phyloP scores from a whole-genome alignment of 352 stramenopile species.

The Peronospora belbahrii region DNA sequence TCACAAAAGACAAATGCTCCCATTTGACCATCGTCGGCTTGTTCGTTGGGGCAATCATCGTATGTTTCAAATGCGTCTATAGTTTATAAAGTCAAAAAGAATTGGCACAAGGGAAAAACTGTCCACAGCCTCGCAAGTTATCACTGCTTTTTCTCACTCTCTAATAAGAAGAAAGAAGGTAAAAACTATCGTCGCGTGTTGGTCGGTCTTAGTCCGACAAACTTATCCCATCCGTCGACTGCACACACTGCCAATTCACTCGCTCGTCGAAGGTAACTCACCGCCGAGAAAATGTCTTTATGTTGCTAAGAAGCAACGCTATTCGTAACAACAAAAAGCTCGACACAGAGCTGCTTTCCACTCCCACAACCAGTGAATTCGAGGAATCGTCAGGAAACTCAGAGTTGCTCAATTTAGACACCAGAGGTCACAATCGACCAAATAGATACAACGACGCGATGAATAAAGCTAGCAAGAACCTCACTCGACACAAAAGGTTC shows the following conservation, averaged over 20 bases:
- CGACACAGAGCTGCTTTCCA: slow-evolving; percentile 26
- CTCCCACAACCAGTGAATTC: slow-evolving; percentile 44
- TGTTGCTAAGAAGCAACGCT: slow-evolving; percentile 4
- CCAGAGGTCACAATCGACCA: slow-evolving; percentile 11
- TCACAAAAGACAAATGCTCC: slow-evolving; percentile 92
- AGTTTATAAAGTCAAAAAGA: slow-evolving; percentile 3
- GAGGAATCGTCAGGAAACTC: slow-evolving; percentile 29
- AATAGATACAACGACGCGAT: background rate
- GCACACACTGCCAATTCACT: slow-evolving; percentile 14
- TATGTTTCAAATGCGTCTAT: slow-evolving; percentile 25
- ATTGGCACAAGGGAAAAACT: background rate
- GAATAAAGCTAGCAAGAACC: slow-evolving; percentile 1
- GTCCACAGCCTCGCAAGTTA: slow-evolving; percentile 4
- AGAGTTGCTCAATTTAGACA: slow-evolving; percentile 32
- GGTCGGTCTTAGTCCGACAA: slow-evolving; percentile 23
- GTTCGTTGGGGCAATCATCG: slow-evolving; percentile 79
- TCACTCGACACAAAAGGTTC: background rate
- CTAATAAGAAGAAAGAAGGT: slow-evolving; percentile 10
- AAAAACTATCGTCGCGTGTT: slow-evolving; percentile 24
- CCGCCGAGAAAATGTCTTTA: slow-evolving; percentile 4
- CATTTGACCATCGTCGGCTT: slow-evolving; percentile 84
- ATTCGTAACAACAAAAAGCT: slow-evolving; percentile 19
- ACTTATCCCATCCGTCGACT: slow-evolving; percentile 49
- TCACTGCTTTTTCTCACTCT: slow-evolving; percentile 5
- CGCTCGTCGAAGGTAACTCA: slow-evolving; percentile 8